Base-by-base conservation (phyloP, 2,329 filamentous ascomycete genomes). In the Beauveria sp. region DNA sequence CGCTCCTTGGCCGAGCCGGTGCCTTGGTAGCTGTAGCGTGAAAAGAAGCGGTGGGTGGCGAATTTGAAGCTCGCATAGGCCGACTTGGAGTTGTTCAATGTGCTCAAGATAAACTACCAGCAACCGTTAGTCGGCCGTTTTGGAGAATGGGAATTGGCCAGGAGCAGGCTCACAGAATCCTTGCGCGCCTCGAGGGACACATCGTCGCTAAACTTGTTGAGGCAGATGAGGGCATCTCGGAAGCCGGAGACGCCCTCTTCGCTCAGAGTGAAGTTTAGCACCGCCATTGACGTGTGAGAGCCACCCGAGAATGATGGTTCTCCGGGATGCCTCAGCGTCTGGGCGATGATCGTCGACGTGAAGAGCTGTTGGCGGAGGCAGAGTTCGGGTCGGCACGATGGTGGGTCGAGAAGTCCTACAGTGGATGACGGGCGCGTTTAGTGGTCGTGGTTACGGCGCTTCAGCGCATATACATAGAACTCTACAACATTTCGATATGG, bases 31-130 rank as follows among this genome's bases (percentile, higher is more conserved):
- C 83, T 81, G 73, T 92, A 93, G 42, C 81, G 82, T 7, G 86
- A 83, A 74, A 92, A 92, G 76, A 93, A 93, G 45, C 83, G 81
- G 65, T 78, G 82, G 46, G 83, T 81, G 49, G 87, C 79, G 58
- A 93, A 85, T 8, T 82, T 82, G 68, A 91, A 87, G 62, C 87
- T 88, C 28, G 87, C 86, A 71, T 93, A 93, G 20, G 88, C 89
- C 4, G 90, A 91, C 70, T 90, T 91, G 61, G 89, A 90, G n/a
- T 84, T 83, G 71, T 93, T 93, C 65, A 93, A 77, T 16, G 89
- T 86, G 16, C 88, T 91, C 60, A 93, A 78, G 5, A 87, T 80
- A 65, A 93, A 81, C 89, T 90, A 54, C 42, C 2, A 52, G 63
- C 60, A 52, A 52, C 1, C 2, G 40, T 60, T 28, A 60, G 58